Evolutionary conservation across 2,329 filamentous ascomycete species (phyloP).

Genomic region (Aspergillus latus): DNA sequence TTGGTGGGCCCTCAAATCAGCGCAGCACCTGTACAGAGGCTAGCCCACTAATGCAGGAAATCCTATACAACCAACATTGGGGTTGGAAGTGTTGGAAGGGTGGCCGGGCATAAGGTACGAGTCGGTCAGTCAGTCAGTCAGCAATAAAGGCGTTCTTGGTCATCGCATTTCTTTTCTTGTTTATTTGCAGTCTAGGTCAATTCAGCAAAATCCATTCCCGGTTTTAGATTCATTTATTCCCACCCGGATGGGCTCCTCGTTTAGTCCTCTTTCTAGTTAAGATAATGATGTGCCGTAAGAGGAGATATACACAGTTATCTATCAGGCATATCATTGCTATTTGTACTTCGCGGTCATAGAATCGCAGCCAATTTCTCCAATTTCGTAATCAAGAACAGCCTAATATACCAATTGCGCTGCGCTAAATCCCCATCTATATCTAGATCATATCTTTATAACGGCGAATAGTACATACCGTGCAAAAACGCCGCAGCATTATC

Average conservation of each 20-base stretch:
- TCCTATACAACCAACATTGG: background rate
- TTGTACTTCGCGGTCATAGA: background rate
- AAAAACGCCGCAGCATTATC: too few species aligned
- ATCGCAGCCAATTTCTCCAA: too few species aligned
- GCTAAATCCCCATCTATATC: too few species aligned
- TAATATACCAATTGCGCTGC: too few species aligned
- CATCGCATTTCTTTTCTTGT: background rate
- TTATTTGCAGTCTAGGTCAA: background rate
- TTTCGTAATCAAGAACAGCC: too few species aligned
- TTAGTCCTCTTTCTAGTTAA: too few species aligned
- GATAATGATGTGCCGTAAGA: too few species aligned
- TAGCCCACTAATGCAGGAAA: background rate
- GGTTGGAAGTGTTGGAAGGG: background rate
- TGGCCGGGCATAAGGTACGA: background rate
- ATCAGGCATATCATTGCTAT: background rate
- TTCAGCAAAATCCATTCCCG: background rate
- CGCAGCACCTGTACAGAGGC: slow-evolving; percentile 2
- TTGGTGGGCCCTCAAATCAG: background rate
- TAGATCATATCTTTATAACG: too few species aligned
- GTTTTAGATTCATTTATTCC: background rate
- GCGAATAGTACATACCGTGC: too few species aligned
- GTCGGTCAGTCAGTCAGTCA: background rate
- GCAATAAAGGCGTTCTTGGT: slow-evolving; percentile 1
- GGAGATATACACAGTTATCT: background rate
- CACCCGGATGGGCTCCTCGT: too few species aligned